phyloP scores from a whole-genome alignment of 2,329 filamentous ascomycete genomes.

The Orbilia ellipsospora region DNA sequence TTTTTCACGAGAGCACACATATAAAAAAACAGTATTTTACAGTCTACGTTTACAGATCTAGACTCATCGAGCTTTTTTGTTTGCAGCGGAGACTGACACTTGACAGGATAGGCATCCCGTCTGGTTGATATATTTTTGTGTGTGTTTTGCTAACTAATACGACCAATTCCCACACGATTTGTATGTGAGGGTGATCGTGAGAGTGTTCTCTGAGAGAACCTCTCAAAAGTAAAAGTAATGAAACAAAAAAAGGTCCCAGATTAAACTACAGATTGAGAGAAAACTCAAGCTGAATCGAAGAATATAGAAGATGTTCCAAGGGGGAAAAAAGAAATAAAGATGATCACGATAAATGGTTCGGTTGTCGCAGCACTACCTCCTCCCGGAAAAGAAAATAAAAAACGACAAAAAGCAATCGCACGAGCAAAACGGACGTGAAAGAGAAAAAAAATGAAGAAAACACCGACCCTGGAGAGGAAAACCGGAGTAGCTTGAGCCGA shows the following conservation, averaged over 20 bases:
- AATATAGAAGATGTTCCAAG: constrained; percentile 21
- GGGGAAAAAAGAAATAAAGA: constrained; percentile 1
- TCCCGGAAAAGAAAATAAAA: constrained; percentile 18
- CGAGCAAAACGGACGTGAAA: constrained; percentile 1
- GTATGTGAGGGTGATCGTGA: no score
- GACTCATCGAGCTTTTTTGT: no score
- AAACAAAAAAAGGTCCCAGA: constrained; percentile 20
- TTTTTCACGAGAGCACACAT: no score
- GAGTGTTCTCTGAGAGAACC: no score
- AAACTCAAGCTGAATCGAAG: constrained; percentile 24
- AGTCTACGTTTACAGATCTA: no score
- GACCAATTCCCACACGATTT: no score
- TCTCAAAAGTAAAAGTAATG: no score
- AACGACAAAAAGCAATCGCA: constrained; percentile 9
- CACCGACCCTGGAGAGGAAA: constrained; percentile 51
- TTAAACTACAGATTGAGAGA: constrained; percentile 16
- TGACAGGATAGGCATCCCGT: constrained; percentile 3
- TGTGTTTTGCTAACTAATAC: background rate
- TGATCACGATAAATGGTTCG: constrained; percentile 18
- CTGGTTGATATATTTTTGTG: background rate
- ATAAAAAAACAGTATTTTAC: no score
- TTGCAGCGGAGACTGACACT: constrained; percentile 3
- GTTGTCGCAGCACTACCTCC: constrained; percentile 13
- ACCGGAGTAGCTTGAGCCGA: constrained; percentile 29
- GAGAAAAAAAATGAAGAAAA: constrained; percentile 28